Conservation (phyloP, 1,284 basidiomycete species). For the Mrakiaceae sp. region DNA sequence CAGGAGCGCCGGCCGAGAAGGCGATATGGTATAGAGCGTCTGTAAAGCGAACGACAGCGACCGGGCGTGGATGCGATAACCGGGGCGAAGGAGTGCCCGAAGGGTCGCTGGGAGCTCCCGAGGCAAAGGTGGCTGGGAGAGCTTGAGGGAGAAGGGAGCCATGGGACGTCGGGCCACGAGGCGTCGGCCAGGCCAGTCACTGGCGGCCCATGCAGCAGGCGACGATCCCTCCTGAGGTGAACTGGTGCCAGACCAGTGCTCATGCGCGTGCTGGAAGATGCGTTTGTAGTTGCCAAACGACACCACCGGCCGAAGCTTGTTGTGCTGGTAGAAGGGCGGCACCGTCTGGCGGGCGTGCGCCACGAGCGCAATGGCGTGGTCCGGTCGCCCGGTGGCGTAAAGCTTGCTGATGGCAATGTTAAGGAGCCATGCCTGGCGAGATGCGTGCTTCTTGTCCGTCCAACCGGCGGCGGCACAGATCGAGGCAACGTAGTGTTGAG, state of each 20-base stretch:
- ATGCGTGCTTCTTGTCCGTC: not conserved
- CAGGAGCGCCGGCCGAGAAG: not conserved
- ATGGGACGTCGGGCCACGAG: no score
- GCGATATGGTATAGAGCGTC: not conserved
- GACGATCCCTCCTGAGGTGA: no score
- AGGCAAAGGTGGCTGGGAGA: not conserved
- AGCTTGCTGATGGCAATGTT: not conserved
- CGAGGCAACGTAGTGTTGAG: not conserved
- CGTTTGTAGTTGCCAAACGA: not conserved
- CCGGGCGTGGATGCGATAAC: not conserved
- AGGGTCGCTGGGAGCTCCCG: not conserved
- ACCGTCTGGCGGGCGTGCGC: not conserved
- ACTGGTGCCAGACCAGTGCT: no score
- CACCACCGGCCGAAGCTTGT: not conserved
- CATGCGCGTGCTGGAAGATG: no score
- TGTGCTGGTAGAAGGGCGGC: not conserved
- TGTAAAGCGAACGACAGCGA: not conserved
- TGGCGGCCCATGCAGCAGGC: not conserved
- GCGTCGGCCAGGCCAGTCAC: not conserved
- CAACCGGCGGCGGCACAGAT: constrained; percentile 7
- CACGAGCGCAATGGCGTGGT: not conserved
- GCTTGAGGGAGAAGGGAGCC: not conserved
- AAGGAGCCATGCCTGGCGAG: not conserved
- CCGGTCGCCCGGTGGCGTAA: not conserved
- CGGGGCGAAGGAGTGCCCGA: not conserved